Base-by-base conservation (phyloP, 805 yeast genomes). In the Myxozyma neotropica region DNA sequence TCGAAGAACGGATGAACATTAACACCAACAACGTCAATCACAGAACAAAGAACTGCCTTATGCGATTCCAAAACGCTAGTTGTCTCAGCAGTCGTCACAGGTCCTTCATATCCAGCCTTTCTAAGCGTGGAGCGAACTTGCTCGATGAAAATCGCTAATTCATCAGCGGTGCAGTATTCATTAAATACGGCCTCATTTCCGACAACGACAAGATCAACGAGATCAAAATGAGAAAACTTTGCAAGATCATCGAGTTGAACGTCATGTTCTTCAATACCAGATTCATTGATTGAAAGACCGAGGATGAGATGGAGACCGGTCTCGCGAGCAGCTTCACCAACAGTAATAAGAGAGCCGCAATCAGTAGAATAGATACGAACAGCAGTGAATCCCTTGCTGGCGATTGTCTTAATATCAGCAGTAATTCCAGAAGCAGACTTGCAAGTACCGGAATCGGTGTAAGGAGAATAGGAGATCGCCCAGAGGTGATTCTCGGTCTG, bases 341-440 rank as follows among this genome's bases (percentile, higher is more conserved):
- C 83, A 2, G 87, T 83, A 31, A 79, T 70, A 50, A 88, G 74
- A 26, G 87, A 82, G 71, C 82, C 79, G 77, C 97, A 92, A 73
- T 92, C 97, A 59, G 89, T 87, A 67, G 96, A 96, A 71, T 92
- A 92, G 54, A 89, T 72, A 77, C 97, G 84, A 55, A 92, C 75
- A 53, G 81, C 80, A 40, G 75, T 71, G 68, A 91, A 85, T 56
- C 90, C 88, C 70, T 83, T 84, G 57, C 80, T 71, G 26, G 74
- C 70, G 68, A 92, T 88, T 60, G 75, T 68, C 31, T 76, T 65
- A 59, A 92, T 77, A 73, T 92, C 97, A 23, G 75, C 62, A 49
- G 72, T 59, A 45, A 92, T 88, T 13, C 81, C 71, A 56, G 70
- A 75, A 45, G 79, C 74, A 60, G 76, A 77, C 71, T 89, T 91